phyloP scores from a whole-genome alignment of 2,329 filamentous ascomycete genomes.

The Orbilia brochopaga region DNA sequence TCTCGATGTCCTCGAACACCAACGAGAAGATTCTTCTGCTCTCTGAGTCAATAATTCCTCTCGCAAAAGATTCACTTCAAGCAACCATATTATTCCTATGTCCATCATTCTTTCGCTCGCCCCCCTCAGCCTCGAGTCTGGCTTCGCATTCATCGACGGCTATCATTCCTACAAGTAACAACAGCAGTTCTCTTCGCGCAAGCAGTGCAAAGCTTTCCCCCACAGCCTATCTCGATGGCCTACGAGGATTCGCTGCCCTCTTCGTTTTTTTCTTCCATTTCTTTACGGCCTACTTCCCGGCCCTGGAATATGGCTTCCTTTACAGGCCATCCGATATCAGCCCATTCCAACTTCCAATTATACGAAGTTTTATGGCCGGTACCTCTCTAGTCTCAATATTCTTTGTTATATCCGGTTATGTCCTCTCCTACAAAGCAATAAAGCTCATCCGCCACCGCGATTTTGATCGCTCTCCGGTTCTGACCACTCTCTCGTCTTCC shows the following conservation, averaged over 20 bases:
- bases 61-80: too few relatives aligned
- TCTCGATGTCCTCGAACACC: too few relatives aligned
- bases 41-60: too few relatives aligned
- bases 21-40: too few relatives aligned
- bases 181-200: slow-evolving; percentile 5
- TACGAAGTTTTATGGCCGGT: slow-evolving; percentile 58
- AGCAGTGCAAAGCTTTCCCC: background rate
- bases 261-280: slow-evolving; percentile 55
- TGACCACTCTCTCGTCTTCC: slow-evolving; percentile 59
- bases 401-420: slow-evolving; percentile 67
- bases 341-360: slow-evolving; percentile 58
- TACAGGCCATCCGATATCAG: slow-evolving; percentile 42
- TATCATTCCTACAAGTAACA: slow-evolving; percentile 15
- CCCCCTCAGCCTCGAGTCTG: too few relatives aligned
- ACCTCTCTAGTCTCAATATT: slow-evolving; percentile 63
- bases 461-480: slow-evolving; percentile 57
- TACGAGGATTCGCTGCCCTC: slow-evolving; percentile 55
- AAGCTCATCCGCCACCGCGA: slow-evolving; percentile 61
- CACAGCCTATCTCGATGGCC: slow-evolving; percentile 55
- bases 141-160: background rate
- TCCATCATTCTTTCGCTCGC: too few relatives aligned
- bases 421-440: slow-evolving; percentile 63
- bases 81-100: too few relatives aligned
- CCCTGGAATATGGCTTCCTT: slow-evolving; percentile 54
- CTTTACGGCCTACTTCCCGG: slow-evolving; percentile 53